Base-by-base conservation (phyloP, 2,329 filamentous ascomycete species). In the Alternaria hordeiaustralica region DNA sequence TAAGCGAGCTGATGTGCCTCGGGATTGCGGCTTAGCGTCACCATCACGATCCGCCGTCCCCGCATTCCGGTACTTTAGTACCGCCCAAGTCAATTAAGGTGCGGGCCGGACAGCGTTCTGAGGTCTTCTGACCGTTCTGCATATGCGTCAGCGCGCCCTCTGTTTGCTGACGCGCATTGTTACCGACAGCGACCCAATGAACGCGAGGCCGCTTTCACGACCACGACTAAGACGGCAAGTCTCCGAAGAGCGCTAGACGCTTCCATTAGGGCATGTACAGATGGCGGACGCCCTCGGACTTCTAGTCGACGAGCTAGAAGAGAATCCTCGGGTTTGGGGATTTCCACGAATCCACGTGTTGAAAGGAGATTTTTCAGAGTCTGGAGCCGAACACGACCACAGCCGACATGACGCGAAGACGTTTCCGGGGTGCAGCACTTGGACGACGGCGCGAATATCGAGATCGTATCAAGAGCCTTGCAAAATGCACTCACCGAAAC, bases 151-250 rank as follows among this genome's bases (percentile, higher is more conserved):
- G 23, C 12, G 13, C 20, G 33, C 18, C 49, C 41, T 51, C 41
- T 25, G n/a, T 18, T 53, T 30, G 28, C 23, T 50, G 43, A 43
- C 49, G 23, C 21, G 30, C 13, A 25, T 63, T 13, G 2, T 4
- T 60, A 20, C 63, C 63, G 63, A 65, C 63, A 50, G 44, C 49
- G 60, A 59, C 10, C 63, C 63, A 65, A 65, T 65, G 7, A 49
- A 45, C 8, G 51, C 8, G 25, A 25, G 45, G 23, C 30, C 41
- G 43, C 9, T 23, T n/a, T 41, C n/a, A 13, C 44, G 47, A 61
- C 60, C 51, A 59, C 30, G 30, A 59, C 53, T 23, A 55, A 55
- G 45, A 50, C 26, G 56, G 60, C 44, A 63, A 60, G 49, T 12
- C 56, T 30, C 60, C 60, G 56, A 50, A 55, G 56, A n/a, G 20